Evolutionary conservation across 352 stramenopile species (phyloP).

Genomic region (Globisporangium iwayamae): DNA sequence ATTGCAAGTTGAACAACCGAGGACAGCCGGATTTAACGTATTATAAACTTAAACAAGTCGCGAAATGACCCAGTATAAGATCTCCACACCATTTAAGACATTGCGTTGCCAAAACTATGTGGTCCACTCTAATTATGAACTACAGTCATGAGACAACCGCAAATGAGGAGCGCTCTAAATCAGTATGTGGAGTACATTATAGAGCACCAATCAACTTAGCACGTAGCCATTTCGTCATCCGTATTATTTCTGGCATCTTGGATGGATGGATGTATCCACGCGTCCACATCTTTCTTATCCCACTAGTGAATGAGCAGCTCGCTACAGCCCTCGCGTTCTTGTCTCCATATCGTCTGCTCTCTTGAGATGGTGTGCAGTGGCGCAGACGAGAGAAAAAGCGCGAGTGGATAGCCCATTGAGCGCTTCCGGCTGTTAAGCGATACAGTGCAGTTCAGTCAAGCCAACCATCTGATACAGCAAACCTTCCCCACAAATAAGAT

Average conservation of each 20-base stretch:
- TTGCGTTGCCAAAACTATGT: too few species aligned
- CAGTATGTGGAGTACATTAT: neutral
- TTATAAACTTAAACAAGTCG: neutral
- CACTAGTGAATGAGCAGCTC: neutral
- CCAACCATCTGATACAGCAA: neutral
- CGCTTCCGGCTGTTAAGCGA: neutral
- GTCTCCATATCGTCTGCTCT: neutral
- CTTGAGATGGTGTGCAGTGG: neutral
- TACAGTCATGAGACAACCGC: neutral
- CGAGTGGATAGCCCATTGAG: neutral
- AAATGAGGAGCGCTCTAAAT: neutral
- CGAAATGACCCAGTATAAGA: neutral
- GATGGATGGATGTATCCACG: neutral
- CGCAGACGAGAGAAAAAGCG: neutral
- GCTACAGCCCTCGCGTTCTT: neutral
- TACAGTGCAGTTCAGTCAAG: too few species aligned
- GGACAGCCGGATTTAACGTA: neutral
- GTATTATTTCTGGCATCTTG: neutral
- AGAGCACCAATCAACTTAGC: neutral
- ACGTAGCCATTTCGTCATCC: conserved; percentile 2
- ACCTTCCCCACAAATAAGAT: neutral
- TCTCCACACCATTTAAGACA: neutral
- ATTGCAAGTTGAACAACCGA: conserved; percentile 10
- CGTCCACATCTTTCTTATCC: neutral
- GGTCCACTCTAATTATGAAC: too few species aligned